These are phyloP conservation scores for Penicillium bovifimosum DNA, from an alignment of 495 filamentous ascomycete genomes.

Conservation along the genomic window DNA sequence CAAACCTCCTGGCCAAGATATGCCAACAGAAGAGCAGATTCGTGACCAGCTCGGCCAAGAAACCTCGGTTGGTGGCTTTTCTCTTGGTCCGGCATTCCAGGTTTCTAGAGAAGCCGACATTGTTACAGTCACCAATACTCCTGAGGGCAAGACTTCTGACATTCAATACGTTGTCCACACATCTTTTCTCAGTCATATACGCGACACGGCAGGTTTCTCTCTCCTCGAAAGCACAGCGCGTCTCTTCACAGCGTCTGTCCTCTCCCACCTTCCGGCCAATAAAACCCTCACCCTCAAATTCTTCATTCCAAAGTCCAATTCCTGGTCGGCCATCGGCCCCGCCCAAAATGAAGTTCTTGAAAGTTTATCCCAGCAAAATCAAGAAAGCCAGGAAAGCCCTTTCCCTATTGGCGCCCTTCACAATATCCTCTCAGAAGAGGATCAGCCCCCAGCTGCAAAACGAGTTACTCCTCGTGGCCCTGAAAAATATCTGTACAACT, in stretches of 20 bases:
- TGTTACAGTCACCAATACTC: slow-evolving; percentile 12
- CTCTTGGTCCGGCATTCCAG: slow-evolving; percentile 7
- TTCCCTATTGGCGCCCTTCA: slow-evolving; percentile 13
- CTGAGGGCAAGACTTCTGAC: slow-evolving; percentile 5
- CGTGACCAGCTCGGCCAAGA: slow-evolving; percentile 13
- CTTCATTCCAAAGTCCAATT: slow-evolving; percentile 8
- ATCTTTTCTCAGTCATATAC: slow-evolving; percentile 12
- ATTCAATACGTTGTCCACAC: slow-evolving; percentile 15
- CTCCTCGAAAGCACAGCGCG: slow-evolving; percentile 13
- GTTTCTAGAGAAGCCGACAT: slow-evolving; percentile 4
- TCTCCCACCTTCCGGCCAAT: slow-evolving; percentile 9
- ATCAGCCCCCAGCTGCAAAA: neutral
- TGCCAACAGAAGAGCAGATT: slow-evolving; percentile 9
- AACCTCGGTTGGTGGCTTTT: slow-evolving; percentile 1
- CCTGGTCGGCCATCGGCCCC: slow-evolving; percentile 12
- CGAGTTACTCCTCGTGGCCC: slow-evolving; percentile 5
- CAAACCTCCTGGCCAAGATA: neutral
- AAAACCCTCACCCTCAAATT: slow-evolving; percentile 14
- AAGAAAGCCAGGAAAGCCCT: neutral
- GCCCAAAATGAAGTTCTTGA: slow-evolving; percentile 8
- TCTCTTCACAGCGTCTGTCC: slow-evolving; percentile 9
- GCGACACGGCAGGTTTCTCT: neutral
- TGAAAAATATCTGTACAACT: too few species aligned
- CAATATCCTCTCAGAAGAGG: neutral
- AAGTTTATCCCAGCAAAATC: neutral